Conservation (phyloP, 2,329 filamentous ascomycete species). For the Aspergillus flavus region DNA sequence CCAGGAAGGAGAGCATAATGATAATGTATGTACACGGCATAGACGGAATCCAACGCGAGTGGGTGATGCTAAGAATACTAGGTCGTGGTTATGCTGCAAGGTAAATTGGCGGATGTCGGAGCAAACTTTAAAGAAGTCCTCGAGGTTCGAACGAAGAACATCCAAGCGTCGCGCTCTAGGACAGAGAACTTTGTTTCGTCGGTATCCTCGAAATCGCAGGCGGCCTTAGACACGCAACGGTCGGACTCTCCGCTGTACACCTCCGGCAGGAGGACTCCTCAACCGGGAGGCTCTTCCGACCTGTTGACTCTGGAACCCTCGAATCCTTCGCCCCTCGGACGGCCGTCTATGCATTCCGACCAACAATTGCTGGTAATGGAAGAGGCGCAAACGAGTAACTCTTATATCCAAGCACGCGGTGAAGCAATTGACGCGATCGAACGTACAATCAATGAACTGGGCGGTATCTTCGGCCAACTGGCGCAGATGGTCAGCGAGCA, state of each 20-base stretch:
- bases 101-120: conserved; percentile 87
- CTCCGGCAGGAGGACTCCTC: conserved; percentile 68
- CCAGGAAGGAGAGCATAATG: conserved; percentile 95
- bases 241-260: conserved; percentile 87
- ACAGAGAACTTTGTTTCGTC: conserved; percentile 97
- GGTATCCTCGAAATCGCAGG: conserved; percentile 75
- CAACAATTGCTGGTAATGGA: conserved; percentile 93
- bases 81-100: conserved; percentile 84
- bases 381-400: conserved; percentile 80
- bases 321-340: conserved; percentile 50
- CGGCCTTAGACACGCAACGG: conserved; percentile 64
- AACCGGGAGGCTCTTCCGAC: conserved; percentile 61
- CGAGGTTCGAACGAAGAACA: conserved; percentile 95
- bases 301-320: conserved; percentile 79
- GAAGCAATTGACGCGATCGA: conserved; percentile 98
- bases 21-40: conserved; percentile 64
- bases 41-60: conserved; percentile 4
- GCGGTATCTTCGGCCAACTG: conserved; percentile 89
- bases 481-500: conserved; percentile 97
- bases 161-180: conserved; percentile 86
- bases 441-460: conserved; percentile 88
- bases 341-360: conserved; percentile 65
- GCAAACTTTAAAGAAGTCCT: conserved; percentile 97
- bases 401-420: conserved; percentile 89
- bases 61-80: conserved; percentile 26